Base-by-base conservation (phyloP, 2,329 filamentous ascomycete genomes). In the Albifimbria verrucaria region DNA sequence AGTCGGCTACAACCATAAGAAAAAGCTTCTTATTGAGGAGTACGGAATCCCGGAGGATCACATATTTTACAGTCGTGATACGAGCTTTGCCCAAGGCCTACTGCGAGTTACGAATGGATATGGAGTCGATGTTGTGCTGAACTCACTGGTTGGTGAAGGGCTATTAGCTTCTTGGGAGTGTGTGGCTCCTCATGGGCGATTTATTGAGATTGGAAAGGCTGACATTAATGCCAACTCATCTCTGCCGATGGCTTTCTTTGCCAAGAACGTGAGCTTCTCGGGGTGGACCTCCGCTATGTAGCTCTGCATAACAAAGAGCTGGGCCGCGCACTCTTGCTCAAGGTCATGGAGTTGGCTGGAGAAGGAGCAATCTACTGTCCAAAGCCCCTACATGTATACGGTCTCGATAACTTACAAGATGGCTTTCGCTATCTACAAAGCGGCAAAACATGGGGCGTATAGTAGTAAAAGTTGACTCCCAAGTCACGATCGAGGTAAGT, bases 81-180 rank as follows among this genome's bases (percentile, higher is more conserved):
- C 53, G 0, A 57, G 60, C 1, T 74, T 76, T 47, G 55, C 57
- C 0, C 47, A 59, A 1, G 62, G 61, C 0, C 58, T 72, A 6
- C 60, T 62, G 52, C 22, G 49, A 1, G 39, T 55, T 2, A 73
- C 69, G 0, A 55, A 49, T 0, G 63, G 63, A 2, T 49, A 50
- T 4, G 72, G 72, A 1, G 65, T 73, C 1, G 65, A 74, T 21
- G 51, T 72, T 0, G 59, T 73, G 1, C 47, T 74, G 3, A 72
- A 72, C 52, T 68, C 64, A 0, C 55, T 71, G 0, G 52, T 61
- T 0, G 69, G 68, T 1, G 66, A 70, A 1, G 44, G 55, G 2
- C 53, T 73, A 0, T 60, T 56, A 0, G 61, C 65, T 1, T 67
- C 69, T 0, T 73, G 65, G 66, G 55, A 65, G 11, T 72, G 68